Percentiles rank a stretch among this genome's conserved stretches.
Evolutionary conservation across 1,284 basidiomycete species (phyloP).

Genomic region (Moniliella sp.): DNA sequence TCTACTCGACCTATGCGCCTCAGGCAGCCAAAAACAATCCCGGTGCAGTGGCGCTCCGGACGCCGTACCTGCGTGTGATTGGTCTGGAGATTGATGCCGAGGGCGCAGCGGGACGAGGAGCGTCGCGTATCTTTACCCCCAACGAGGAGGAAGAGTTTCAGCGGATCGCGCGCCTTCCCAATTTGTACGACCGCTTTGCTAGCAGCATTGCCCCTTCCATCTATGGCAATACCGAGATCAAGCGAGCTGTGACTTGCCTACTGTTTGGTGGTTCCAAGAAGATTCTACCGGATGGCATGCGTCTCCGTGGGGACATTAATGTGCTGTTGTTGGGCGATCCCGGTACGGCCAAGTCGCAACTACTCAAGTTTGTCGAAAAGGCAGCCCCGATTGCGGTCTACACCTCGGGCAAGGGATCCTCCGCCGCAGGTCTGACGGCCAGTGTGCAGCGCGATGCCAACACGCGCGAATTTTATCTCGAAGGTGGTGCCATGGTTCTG

Average conservation of each 20-base stretch:
- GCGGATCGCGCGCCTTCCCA: conserved; percentile 67
- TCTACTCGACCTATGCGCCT: conserved; percentile 93
- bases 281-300: conserved; percentile 87
- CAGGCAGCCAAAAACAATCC: conserved; percentile 47
- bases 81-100: conserved; percentile 65
- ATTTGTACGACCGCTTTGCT: conserved; percentile 81
- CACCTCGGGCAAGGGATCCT: conserved; percentile 90
- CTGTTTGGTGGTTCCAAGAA: conserved; percentile 97
- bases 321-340: conserved; percentile 87
- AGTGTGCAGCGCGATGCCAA: conserved; percentile 82
- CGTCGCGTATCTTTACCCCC: conserved; percentile 55
- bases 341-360: conserved; percentile 87
- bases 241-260: conserved; percentile 83
- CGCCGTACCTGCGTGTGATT: conserved; percentile 77
- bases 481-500: conserved; percentile 97
- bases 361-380: conserved; percentile 96
- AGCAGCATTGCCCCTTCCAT: conserved; percentile 89
- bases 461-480: conserved; percentile 93
- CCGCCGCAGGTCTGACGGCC: conserved; percentile 89
- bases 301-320: conserved; percentile 90
- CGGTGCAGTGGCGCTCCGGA: conserved; percentile 53
- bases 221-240: conserved; percentile 86
- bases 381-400: conserved; percentile 93
- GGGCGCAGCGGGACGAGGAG: conserved; percentile 42
- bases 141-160: conserved; percentile 92